Evolutionary conservation across 495 filamentous ascomycete species (phyloP), one percentile per base, ranked within the genome.

Genomic region (Daldinia bambusicola): DNA sequence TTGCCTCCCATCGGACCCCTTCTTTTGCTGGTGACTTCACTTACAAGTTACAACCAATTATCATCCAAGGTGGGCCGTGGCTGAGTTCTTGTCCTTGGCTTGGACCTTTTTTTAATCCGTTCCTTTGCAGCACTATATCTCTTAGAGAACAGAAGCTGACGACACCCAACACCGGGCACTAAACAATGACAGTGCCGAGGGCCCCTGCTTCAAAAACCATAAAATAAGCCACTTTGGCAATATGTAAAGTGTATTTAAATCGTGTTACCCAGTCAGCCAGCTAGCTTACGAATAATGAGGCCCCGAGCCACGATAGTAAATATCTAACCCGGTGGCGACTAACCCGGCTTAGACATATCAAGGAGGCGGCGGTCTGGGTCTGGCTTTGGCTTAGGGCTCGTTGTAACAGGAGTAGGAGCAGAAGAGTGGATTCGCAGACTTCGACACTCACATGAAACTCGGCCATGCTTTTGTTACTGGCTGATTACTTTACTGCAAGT

Each of bases 71-170:
- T 41, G 20, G 4, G 66, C n/a, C 26, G 70, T 68, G 70, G 70
- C 70, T 68, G 61, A 69, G 70, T 31, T 65, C 26, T 12, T 55
- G 45, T 61, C 31, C 38, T 66, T 66, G 59, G 59, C 52, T 70
- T 53, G 26, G 37, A 64, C 3, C 26, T 26, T 3, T 26, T 3
- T 26, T 3, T 26, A 26, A 26, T 26, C 26, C 26, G 26, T 26
- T 1, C 26, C 43, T 20, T 18, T 18, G 26, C 16, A 51, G 20
- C 18, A 51, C 20, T 3, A n/a, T 52, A 26, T 52, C 53, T 66
- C 36, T 30, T 12, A 50, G 26, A 30, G 2, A 34, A 36, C 50
- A n/a, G 10, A 55, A 55, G 61, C 50, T 55, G 37, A 40, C 41
- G 41, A 45, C 41, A 45, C 41, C n/a, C 8, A 45, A 34, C 43